Percentiles rank a stretch among this genome's conserved stretches.
Conservation (phyloP, 179 eudicot genomes). For the Silene coronaria region DNA sequence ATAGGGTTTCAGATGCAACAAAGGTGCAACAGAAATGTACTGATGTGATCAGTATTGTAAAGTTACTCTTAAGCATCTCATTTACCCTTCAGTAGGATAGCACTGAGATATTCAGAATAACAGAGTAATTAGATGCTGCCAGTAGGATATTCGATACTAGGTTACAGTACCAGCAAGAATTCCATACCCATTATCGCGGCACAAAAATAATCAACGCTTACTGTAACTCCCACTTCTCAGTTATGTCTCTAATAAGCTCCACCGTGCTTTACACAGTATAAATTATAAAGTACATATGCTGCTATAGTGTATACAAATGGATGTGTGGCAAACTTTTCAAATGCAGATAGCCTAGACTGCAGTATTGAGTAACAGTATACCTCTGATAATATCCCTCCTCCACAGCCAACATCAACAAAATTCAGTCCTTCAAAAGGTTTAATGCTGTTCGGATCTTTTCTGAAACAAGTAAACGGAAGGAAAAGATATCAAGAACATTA, state of each 20-base stretch:
- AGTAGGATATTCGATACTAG: neutral
- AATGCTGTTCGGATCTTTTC: constrained; percentile 66
- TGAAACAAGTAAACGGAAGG: constrained; percentile 35
- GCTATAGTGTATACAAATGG: neutral
- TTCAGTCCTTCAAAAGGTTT: constrained; percentile 90
- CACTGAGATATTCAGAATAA: neutral
- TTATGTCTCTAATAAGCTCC: neutral
- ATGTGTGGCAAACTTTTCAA: constrained; percentile 2
- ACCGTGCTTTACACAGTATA: too few species aligned
- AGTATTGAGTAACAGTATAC: constrained; percentile 27
- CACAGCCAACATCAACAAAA: constrained; percentile 90
- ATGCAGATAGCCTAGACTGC: neutral
- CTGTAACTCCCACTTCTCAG: neutral
- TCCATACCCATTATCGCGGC: neutral
- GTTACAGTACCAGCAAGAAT: neutral
- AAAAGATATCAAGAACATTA: neutral
- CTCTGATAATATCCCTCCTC: constrained; percentile 96
- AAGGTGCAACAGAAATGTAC: neutral
- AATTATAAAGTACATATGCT: neutral
- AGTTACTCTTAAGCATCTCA: neutral
- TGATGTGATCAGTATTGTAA: neutral
- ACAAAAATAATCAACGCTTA: neutral
- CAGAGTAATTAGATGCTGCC: neutral
- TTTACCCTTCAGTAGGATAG: neutral
- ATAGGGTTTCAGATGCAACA: neutral